Evolutionary conservation across 108 stramenopile species (phyloP).

Genomic region (Skeletonema grethae): DNA sequence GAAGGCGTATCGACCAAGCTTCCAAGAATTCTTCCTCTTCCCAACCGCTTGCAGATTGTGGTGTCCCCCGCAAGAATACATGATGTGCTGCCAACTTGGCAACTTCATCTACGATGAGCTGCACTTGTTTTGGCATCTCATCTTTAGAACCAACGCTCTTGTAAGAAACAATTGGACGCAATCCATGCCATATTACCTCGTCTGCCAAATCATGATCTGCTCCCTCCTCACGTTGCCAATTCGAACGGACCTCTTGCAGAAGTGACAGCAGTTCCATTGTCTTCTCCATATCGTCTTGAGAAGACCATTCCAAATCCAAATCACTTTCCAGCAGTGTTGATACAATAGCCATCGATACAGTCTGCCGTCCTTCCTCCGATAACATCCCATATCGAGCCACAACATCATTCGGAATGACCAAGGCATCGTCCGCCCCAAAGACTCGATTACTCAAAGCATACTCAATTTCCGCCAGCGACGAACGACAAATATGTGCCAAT

Average conservation of each 20-base stretch:
- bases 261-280: conserved; percentile 25
- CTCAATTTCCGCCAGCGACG: conserved; percentile 30
- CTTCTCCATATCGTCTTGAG: conserved; percentile 1
- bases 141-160: conserved; percentile 3
- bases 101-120: conserved; percentile 29
- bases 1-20: conserved; percentile 36
- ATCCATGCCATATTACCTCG: conserved; percentile 46
- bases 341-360: conserved; percentile 44
- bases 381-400: conserved; percentile 33
- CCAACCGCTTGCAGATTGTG: conserved; percentile 15
- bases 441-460: conserved; percentile 25
- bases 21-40: conserved; percentile 38
- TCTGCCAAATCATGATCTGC: conserved; percentile 15
- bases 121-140: conserved; percentile 21
- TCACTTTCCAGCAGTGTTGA: conserved; percentile 45
- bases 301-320: conserved; percentile 28
- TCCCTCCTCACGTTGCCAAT: conserved; percentile 44
- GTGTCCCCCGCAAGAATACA: conserved; percentile 31
- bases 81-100: conserved; percentile 38
- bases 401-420: conserved; percentile 18
- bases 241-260: conserved; percentile 31
- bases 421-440: conserved; percentile 46
- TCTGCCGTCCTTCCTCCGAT: conserved; percentile 43
- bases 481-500: conserved; percentile 39
- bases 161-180: conserved; percentile 26